phyloP scores from a whole-genome alignment of 2,329 filamentous ascomycete genomes.

The Verticillium isaacii region DNA sequence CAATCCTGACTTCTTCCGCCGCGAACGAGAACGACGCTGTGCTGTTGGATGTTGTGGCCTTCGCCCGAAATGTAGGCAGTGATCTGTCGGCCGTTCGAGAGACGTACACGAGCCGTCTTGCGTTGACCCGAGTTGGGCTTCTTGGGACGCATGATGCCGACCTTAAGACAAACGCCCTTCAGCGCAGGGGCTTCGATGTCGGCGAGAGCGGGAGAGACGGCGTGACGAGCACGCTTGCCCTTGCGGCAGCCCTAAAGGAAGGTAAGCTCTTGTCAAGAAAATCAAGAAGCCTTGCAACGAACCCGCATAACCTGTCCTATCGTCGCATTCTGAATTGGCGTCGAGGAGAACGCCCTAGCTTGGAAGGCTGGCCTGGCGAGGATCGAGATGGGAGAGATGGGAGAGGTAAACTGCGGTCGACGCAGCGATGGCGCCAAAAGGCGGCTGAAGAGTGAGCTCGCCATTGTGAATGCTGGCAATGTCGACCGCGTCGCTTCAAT shows the following conservation, averaged over 20 bases:
- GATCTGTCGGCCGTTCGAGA: constrained; percentile 81
- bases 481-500: background rate
- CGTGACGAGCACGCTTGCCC: constrained; percentile 75
- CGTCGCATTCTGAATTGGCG: constrained; percentile 54
- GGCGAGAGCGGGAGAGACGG: constrained; percentile 78
- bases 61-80: constrained; percentile 96
- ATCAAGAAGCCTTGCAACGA: constrained; percentile 14
- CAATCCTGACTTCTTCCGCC: constrained; percentile 94
- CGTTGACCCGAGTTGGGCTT: constrained; percentile 98
- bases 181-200: constrained; percentile 68
- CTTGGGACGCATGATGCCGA: constrained; percentile 91
- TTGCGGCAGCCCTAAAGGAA: constrained; percentile 62
- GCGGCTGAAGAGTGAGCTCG: constrained; percentile 27
- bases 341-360: constrained; percentile 51
- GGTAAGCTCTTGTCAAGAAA: background rate
- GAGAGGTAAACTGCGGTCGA: constrained; percentile 11
- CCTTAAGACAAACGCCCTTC: constrained; percentile 94
- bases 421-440: constrained; percentile 24
- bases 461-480: constrained; percentile 17
- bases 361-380: constrained; percentile 11
- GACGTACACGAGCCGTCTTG: constrained; percentile 86
- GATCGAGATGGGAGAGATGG: constrained; percentile 13
- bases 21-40: constrained; percentile 93
- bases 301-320: constrained; percentile 67
- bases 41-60: constrained; percentile 98